phyloP scores from a whole-genome alignment of 2,329 filamentous ascomycete genomes.

The Cladosporium sp. region DNA sequence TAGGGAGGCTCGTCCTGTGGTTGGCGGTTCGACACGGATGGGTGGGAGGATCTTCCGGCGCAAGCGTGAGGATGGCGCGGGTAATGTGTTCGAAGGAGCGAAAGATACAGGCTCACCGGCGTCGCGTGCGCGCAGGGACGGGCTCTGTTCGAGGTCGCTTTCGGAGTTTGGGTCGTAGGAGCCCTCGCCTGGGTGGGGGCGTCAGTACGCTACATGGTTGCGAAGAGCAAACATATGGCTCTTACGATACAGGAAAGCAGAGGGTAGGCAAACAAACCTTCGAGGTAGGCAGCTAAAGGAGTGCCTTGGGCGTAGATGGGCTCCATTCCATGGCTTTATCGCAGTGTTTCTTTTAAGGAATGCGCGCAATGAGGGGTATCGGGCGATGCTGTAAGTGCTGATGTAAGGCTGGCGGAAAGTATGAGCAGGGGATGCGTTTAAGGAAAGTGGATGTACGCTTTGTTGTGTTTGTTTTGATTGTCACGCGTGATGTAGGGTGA shows the following conservation, averaged over 20 bases:
- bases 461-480: no score
- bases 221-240: no score
- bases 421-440: background rate
- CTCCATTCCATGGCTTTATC: conserved; percentile 75
- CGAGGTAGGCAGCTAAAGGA: conserved; percentile 82
- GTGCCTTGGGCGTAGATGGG: conserved; percentile 80
- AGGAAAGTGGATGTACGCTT: background rate
- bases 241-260: background rate
- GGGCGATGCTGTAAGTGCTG: no score
- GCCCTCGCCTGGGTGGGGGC: conserved; percentile 25
- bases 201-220: no score
- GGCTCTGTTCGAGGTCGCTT: conserved; percentile 15
- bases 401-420: background rate
- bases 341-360: no score
- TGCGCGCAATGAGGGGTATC: no score
- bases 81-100: conserved; percentile 6
- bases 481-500: no score
- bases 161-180: conserved; percentile 23
- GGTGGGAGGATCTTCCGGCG: conserved; percentile 16
- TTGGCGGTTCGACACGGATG: conserved; percentile 4
- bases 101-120: conserved; percentile 3
- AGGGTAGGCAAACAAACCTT: conserved; percentile 59
- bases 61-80: background rate
- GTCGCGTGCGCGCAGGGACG: background rate
- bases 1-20: conserved; percentile 1